Base-by-base conservation (phyloP, 805 yeast species). In the Candida xyloterini region DNA sequence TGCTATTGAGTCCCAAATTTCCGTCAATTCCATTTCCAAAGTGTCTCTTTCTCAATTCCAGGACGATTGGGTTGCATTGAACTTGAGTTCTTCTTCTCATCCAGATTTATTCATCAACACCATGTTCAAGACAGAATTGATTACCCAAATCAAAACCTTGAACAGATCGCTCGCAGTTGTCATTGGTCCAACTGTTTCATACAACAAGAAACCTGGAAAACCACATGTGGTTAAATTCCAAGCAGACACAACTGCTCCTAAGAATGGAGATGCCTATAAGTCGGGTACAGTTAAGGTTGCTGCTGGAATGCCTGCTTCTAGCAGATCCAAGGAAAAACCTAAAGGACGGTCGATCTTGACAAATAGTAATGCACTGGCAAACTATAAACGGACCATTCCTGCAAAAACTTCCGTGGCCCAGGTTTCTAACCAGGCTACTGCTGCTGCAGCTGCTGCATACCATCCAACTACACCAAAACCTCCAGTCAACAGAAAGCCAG, bases 41-140 rank as follows among this genome's bases (percentile, higher is more conserved):
- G 74, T 87, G 11, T 80, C 81, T 4, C 55, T 93, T 50, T 84
- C 96, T 0, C 77, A 73, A 33, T 68, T 79, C 40, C 93, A 90
- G 50, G 99, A 93, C 63, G 93, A 90, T 55, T 93, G 99, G 99
- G 60, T 90, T 24, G 95, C 95, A 1, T 56, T 84, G 31, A 74
- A 76, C 25, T 61, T 79, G 41, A 71, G 73, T 15, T 73, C 79
- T 0, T 67, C 74, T 5, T 52, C 74, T 1, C 74, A 70, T 37
- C 88, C 96, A 1, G 99, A 93, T 63, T 73, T 86, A 10, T 76
- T 93, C 42, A 68, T 93, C 45, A 84, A 85, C 62, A 73, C 89
- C 43, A 76, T 76, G 42, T 85, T 93, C 68, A 93, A 93, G 65
- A 93, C 98, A 0, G 99, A 93, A 59, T 67, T 93, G 38, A 67